Base-by-base conservation (phyloP, 805 yeast genomes). In the Monosporozyma yasuniensis region DNA sequence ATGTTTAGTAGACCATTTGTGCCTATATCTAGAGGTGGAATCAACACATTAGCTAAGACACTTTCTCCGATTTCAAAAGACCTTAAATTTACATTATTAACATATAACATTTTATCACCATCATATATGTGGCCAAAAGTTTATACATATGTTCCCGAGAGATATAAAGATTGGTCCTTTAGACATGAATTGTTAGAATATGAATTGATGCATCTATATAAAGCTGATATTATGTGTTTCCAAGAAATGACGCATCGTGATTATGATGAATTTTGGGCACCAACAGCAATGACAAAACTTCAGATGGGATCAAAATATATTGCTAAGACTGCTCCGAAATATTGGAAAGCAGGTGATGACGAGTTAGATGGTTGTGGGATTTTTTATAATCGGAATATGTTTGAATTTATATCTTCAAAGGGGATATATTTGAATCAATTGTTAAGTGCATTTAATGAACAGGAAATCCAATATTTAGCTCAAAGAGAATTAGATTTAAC, bases 41-140 rank as follows among this genome's bases (percentile, higher is more conserved):
- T 27, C 2, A 30, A 19, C 46, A 28, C 25, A 22, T 27, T n/a
- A 42, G 49, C 18, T 18, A 47, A 47, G 16, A 47, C 21, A 14
- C 28, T 19, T n/a, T 45, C 39, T n/a, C 30, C 27, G 11, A 6
- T 39, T 5, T 18, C 42, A 19, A 39, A 21, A 5, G 27, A 39
- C 23, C 42, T 46, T 48, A 56, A 47, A 37, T 55, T 69, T 25
- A 61, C 71, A 6, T 61, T 75, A 19, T 54, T 74, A 62, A 68
- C 76, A 1, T 76, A 70, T 57, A 76, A 76, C 56, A 64, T 75
- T 58, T 63, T 76, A n/a, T 73, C 75, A 9, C 77, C 75, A 43
- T 79, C 79, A 47, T 81, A 81, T 53, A 66, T 80, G 64, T 80
- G 85, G 85, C 75, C 76, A 0, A 72, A 72, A 47, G 78, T 80